Evolutionary conservation across 345 rosid species (phyloP).

Genomic region (Carallia brachiata): DNA sequence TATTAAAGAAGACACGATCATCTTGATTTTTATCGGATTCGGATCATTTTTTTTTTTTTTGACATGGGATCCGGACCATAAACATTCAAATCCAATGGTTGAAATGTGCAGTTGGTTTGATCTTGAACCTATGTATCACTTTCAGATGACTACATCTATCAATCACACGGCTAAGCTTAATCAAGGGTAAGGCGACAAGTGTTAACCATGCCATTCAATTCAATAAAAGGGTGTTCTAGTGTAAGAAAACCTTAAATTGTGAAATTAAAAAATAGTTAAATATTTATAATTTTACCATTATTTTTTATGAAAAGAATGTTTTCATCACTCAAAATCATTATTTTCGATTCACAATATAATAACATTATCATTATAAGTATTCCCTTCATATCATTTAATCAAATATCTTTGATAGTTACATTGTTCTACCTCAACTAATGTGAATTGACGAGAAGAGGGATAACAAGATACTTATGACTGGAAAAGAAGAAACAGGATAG

Average conservation of each 20-base stretch:
- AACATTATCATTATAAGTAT: too few species aligned
- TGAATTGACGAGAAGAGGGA: slow-evolving; percentile 6
- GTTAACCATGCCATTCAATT: slow-evolving; percentile 7
- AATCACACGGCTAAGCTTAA: background rate
- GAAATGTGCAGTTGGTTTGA: slow-evolving; percentile 19
- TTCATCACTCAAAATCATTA: too few species aligned
- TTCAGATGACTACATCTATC: slow-evolving; percentile 8
- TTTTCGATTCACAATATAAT: too few species aligned
- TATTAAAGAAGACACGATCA: slow-evolving; percentile 15
- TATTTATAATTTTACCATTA: too few species aligned
- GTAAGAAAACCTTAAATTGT: too few species aligned
- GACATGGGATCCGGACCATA: background rate
- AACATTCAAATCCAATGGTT: slow-evolving; percentile 6
- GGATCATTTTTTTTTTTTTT: background rate
- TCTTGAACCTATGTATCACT: slow-evolving; percentile 19
- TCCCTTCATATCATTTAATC: slow-evolving; percentile 9
- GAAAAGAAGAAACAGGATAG: slow-evolving; percentile 25
- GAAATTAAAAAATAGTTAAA: too few species aligned
- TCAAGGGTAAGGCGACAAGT: slow-evolving; percentile 4
- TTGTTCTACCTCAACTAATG: background rate
- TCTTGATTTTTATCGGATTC: slow-evolving; percentile 7
- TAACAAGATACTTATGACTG: slow-evolving; percentile 11
- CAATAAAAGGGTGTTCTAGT: background rate
- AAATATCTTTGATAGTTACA: background rate
- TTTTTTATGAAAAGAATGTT: too few species aligned